Percentiles rank a stretch among this genome's conserved stretches.
Conservation (phyloP, 169 alveolate species). For the Cryptosporidium felis region DNA sequence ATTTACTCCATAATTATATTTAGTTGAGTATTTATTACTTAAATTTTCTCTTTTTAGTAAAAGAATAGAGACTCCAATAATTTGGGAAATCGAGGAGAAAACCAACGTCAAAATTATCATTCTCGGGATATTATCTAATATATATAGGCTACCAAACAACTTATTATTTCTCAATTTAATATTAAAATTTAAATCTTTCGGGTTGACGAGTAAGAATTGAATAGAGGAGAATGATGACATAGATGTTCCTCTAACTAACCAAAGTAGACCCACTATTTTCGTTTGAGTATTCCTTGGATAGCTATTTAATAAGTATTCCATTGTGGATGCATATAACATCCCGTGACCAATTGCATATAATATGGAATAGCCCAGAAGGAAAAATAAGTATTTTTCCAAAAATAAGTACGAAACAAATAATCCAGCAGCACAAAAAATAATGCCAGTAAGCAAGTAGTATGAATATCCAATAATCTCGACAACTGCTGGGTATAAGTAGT, state of each 20-base stretch:
- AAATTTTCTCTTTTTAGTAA: not conserved
- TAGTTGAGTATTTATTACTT: not conserved
- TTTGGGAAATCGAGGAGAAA: constrained; percentile 7
- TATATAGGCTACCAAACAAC: not conserved
- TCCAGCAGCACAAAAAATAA: constrained; percentile 3
- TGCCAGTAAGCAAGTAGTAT: not conserved
- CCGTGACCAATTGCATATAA: constrained; percentile 48
- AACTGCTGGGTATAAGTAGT: not conserved
- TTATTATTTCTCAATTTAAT: not conserved
- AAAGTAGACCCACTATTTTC: constrained; percentile 47
- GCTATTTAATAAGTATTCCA: not conserved
- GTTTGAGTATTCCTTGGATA: not conserved
- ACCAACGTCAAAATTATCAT: not conserved
- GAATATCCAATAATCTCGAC: not conserved
- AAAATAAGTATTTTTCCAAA: constrained; percentile 10
- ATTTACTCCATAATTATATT: not conserved
- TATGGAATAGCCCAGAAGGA: constrained; percentile 15
- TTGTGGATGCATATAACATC: constrained; percentile 31
- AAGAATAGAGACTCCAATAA: not conserved
- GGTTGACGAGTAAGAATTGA: constrained; percentile 30
- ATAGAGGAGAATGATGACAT: constrained; percentile 42
- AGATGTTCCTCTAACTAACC: constrained; percentile 58
- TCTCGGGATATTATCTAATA: constrained; percentile 37
- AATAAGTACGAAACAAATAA: constrained; percentile 1
- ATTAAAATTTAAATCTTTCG: not conserved